Evolutionary conservation across 2,329 filamentous ascomycete genomes (phyloP).

Genomic region (Geoglossum cookeanum): DNA sequence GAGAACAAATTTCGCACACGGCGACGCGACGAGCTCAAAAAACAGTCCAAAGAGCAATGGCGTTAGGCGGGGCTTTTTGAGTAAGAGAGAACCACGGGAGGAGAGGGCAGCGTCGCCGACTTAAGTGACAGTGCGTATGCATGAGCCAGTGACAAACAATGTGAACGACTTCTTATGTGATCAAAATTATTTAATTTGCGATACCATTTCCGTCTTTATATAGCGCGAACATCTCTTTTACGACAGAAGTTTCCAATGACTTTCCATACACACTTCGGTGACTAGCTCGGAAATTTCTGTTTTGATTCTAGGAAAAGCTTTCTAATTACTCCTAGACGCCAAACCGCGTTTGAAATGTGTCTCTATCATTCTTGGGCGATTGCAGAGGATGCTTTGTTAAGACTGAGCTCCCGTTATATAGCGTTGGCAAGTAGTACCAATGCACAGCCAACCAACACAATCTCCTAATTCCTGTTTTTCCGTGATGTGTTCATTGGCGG

Average conservation of each 20-base stretch:
- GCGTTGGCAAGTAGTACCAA: too few relatives aligned
- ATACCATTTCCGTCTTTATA: not conserved
- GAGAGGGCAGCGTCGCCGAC: slow-evolving; percentile 26
- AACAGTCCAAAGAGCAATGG: slow-evolving; percentile 11
- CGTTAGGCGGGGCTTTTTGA: slow-evolving; percentile 34
- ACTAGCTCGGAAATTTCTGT: not conserved
- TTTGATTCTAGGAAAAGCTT: not conserved
- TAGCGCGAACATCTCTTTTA: not conserved
- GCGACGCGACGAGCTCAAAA: slow-evolving; percentile 22
- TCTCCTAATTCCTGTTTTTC: too few relatives aligned
- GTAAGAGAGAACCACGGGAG: slow-evolving; percentile 28
- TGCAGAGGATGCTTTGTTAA: too few relatives aligned
- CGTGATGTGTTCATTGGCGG: too few relatives aligned
- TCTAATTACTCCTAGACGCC: not conserved
- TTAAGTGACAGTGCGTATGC: not conserved
- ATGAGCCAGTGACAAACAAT: too few relatives aligned
- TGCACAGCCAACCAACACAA: too few relatives aligned
- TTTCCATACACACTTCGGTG: not conserved
- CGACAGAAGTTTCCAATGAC: not conserved
- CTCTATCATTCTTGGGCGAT: too few relatives aligned
- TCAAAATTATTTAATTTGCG: not conserved
- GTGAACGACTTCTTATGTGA: not conserved
- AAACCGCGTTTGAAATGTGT: too few relatives aligned
- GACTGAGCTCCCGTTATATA: too few relatives aligned
- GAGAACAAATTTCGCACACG: slow-evolving; percentile 48